Base-by-base conservation (phyloP, 73 alveolate genomes). In the Paramecium pentaurelia region DNA sequence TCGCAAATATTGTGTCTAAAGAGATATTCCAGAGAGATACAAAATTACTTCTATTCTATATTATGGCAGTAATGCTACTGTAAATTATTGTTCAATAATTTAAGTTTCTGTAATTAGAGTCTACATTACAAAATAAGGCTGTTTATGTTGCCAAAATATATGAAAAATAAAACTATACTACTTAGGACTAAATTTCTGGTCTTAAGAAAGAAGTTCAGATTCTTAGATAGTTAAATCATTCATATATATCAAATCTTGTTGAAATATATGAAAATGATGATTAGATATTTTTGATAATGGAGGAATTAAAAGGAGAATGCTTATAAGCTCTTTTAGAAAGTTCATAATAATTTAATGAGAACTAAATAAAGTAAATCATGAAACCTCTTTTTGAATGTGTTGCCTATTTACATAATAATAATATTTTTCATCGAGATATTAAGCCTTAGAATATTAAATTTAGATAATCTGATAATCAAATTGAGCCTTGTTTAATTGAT, bases 281-380 rank as follows among this genome's bases (percentile, higher is more conserved):
- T 5, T 64, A 28, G 47, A 32, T 64, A 1, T 64, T 64, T 64
- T 34, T 64, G 12, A 28, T 64, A 25, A 64, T 64, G 47, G 84
- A 64, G 28, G 22, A 64, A 32, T 27, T 64, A 10, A 34, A 64
- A 64, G 84, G 84, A 27, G 84, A 64, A 4, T 3, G 28, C 8
- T 42, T 64, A 14, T 34, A 64, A 64, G 9, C 51, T 0, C 27
- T 64, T 28, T n/a, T 87, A 22, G 77, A 73, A 87, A 87, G 93
- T 85, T 93, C 90, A 42, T 97, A 95, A 38, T 85, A 97, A 20
- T 86, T 94, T 8, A 96, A 95, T 86, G 98, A 97, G 95, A 95
- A 58, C 40, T 3, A 64, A 92, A 60, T 92, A 93, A 68, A 94
- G 95, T 94, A 95, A 12, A 64, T 64, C 9, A 64, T 64, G 42